phyloP scores from a whole-genome alignment of 176 grass and related monocot species.

The Aegilops sharonensis region DNA sequence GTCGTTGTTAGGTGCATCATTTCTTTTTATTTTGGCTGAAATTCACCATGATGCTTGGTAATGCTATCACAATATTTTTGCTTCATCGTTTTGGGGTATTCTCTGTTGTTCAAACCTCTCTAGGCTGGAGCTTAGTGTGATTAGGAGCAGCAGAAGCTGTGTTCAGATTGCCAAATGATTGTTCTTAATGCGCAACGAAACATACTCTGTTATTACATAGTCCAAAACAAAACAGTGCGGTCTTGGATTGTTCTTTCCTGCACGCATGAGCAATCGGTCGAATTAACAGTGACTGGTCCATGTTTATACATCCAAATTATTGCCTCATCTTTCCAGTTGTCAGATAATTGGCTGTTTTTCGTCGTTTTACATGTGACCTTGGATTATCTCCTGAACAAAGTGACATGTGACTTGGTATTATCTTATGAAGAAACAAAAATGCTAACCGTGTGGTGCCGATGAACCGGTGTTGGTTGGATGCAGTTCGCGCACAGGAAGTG shows the following conservation, averaged over 20 bases:
- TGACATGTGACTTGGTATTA: background rate
- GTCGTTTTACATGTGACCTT: background rate
- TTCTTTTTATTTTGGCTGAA: background rate
- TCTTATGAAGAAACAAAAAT: background rate
- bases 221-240: background rate
- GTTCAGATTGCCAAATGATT: background rate
- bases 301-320: constrained; percentile 17
- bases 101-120: background rate
- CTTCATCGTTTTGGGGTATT: too few relatives aligned
- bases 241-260: background rate
- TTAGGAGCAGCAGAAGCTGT: background rate
- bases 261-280: background rate
- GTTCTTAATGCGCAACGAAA: background rate
- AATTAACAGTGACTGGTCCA: background rate
- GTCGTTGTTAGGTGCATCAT: background rate
- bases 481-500: constrained; percentile 98
- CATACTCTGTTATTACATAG: background rate
- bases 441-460: constrained; percentile 15
- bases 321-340: background rate
- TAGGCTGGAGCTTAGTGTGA: background rate
- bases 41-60: background rate
- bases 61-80: background rate
- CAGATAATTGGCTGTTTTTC: background rate
- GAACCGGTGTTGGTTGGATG: constrained; percentile 23
- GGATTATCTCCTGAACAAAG: too few relatives aligned